Percentiles rank a stretch among this genome's conserved stretches.
Evolutionary conservation across 441 rosid genomes (phyloP).

Genomic region (Capsella rubella): DNA sequence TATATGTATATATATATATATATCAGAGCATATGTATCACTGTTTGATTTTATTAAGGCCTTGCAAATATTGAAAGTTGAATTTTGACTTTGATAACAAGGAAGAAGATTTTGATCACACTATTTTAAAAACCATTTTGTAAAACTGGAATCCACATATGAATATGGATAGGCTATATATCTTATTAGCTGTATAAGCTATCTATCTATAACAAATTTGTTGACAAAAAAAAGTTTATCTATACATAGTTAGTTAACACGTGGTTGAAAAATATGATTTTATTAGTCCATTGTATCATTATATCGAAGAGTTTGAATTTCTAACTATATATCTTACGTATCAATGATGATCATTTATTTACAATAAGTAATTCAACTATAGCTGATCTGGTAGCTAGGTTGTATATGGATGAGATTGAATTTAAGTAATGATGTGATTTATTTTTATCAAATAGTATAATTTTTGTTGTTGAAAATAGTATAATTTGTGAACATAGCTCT

Average conservation of each 20-base stretch:
- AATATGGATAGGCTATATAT: slow-evolving; percentile 1
- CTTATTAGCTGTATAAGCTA: slow-evolving; percentile 5
- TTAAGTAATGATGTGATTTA: neutral
- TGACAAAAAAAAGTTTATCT: neutral
- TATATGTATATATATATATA: neutral
- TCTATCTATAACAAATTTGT: neutral
- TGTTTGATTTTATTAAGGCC: slow-evolving; percentile 12
- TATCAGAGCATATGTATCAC: slow-evolving; percentile 7
- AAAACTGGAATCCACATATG: slow-evolving; percentile 21
- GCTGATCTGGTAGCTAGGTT: neutral
- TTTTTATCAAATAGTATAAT: neutral
- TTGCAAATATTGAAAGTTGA: slow-evolving; percentile 15
- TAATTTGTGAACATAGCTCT: neutral
- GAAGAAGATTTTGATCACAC: neutral
- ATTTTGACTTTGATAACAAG: slow-evolving; percentile 15
- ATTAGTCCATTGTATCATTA: neutral
- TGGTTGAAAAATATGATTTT: neutral
- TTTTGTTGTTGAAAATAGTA: neutral
- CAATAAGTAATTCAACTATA: neutral
- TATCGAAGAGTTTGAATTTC: neutral
- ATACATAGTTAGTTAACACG: neutral
- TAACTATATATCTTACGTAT: neutral
- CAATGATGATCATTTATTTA: neutral
- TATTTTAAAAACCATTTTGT: neutral
- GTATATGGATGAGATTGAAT: neutral